Evolutionary conservation across 2,329 filamentous ascomycete species (phyloP).

Genomic region (Botrytis aclada): DNA sequence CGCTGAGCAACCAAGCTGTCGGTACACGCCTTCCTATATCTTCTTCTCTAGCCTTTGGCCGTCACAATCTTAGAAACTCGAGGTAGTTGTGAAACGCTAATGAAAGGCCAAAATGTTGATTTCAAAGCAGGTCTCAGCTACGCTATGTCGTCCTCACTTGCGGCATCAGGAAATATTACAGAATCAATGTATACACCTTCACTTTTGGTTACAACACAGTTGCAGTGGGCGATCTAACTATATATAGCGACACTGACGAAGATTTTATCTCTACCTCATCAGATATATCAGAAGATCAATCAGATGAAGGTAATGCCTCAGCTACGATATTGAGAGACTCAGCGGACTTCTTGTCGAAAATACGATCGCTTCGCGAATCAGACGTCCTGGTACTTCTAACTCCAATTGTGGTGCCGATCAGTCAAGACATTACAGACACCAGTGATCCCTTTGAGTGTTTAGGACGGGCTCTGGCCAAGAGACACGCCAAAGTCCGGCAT

Average conservation of each 20-base stretch:
- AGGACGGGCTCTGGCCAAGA: slow-evolving; percentile 58
- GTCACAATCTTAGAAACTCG: not conserved
- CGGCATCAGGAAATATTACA: not conserved
- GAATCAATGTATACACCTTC: slow-evolving; percentile 11
- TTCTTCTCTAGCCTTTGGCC: slow-evolving; percentile 5
- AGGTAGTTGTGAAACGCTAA: slow-evolving; percentile 4
- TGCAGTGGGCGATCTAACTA: not conserved
- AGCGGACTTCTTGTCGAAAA: slow-evolving; percentile 48
- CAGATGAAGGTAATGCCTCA: not conserved
- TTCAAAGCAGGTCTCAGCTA: slow-evolving; percentile 13
- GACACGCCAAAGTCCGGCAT: slow-evolving; percentile 63
- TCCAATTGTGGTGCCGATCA: slow-evolving; percentile 50
- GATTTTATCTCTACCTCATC: slow-evolving; percentile 11
- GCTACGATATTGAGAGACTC: slow-evolving; percentile 31
- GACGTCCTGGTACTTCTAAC: slow-evolving; percentile 62
- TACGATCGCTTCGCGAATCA: slow-evolving; percentile 45
- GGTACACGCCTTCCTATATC: not conserved
- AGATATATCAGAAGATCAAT: not conserved
- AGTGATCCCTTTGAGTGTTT: slow-evolving; percentile 71
- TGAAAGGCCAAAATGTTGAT: slow-evolving; percentile 14
- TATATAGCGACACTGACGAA: slow-evolving; percentile 8
- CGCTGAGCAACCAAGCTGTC: slow-evolving; percentile 13
- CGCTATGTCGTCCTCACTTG: slow-evolving; percentile 11
- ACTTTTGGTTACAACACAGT: not conserved
- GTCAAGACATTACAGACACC: slow-evolving; percentile 42